Conservation (phyloP, 2,329 filamentous ascomycete species). For the Cladorrhinum sp. region DNA sequence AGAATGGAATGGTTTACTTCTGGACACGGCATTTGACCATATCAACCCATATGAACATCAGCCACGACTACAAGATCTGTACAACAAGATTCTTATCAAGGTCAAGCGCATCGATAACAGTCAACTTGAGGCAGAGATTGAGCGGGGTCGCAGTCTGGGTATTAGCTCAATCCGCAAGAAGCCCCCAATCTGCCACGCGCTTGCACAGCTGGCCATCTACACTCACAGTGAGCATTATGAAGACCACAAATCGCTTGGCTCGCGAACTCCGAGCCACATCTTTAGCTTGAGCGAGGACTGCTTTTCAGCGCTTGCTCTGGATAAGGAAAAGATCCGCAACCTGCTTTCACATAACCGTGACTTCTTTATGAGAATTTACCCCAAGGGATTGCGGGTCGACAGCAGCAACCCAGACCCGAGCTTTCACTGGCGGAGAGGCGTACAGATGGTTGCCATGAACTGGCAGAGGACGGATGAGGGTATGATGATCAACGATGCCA, state of each 20-base stretch:
- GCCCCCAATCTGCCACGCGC: slow-evolving; percentile 62
- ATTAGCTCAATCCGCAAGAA: slow-evolving; percentile 41
- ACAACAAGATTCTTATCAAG: slow-evolving; percentile 79
- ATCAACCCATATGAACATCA: slow-evolving; percentile 54
- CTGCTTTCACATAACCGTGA: slow-evolving; percentile 85
- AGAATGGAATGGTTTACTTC: slow-evolving; percentile 72
- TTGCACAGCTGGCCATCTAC: slow-evolving; percentile 78
- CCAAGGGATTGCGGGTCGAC: slow-evolving; percentile 70
- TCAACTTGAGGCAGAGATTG: slow-evolving; percentile 29
- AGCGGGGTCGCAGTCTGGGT: slow-evolving; percentile 27
- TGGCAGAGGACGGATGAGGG: slow-evolving; percentile 94
- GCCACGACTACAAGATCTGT: slow-evolving; percentile 68
- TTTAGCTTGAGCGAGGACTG: slow-evolving; percentile 86
- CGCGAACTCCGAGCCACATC: slow-evolving; percentile 63
- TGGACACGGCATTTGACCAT: slow-evolving; percentile 56
- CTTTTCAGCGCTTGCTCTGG: slow-evolving; percentile 52
- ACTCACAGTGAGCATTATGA: slow-evolving; percentile 82
- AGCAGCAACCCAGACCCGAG: slow-evolving; percentile 96
- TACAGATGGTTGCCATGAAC: slow-evolving; percentile 97
- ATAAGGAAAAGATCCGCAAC: slow-evolving; percentile 31
- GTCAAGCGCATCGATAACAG: slow-evolving; percentile 59
- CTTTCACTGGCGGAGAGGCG: slow-evolving; percentile 86
- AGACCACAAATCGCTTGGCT: slow-evolving; percentile 62
- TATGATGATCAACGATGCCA: slow-evolving; percentile 95
- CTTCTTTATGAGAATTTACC: slow-evolving; percentile 90